A percentile compares a stretch with the other conserved stretches of the same genome.
phyloP scores from a whole-genome alignment of 805 yeast species.

The Nakazawaea ishiwadae region DNA sequence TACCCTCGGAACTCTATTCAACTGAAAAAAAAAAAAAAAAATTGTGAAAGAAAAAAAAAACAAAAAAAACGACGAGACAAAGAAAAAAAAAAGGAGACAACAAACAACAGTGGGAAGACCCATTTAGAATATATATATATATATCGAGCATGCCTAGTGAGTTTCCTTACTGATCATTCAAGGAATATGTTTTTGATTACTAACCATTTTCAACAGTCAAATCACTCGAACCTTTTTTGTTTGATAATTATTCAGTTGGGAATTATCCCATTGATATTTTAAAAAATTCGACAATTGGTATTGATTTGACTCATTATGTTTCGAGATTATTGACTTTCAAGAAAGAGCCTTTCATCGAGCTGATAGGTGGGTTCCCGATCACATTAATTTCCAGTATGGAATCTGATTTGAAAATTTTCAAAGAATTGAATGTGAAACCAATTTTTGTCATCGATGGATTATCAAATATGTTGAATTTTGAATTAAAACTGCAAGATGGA shows the following conservation, averaged over 20 bases:
- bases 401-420: conserved; percentile 57
- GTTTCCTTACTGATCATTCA: too few species aligned
- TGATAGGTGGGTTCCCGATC: conserved; percentile 77
- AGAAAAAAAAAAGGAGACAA: too few species aligned
- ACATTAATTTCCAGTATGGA: conserved; percentile 53
- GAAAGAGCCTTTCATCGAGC: conserved; percentile 66
- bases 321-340: conserved; percentile 55
- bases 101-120: too few species aligned
- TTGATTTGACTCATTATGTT: conserved; percentile 79
- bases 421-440: conserved; percentile 64
- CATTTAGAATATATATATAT: too few species aligned
- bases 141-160: conserved; percentile 1
- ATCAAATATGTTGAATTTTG: conserved; percentile 7
- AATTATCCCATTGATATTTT: conserved; percentile 61
- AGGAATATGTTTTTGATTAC: too few species aligned
- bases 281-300: conserved; percentile 67
- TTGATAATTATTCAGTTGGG: conserved; percentile 61
- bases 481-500: conserved; percentile 20
- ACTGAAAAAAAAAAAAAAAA: too few species aligned
- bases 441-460: conserved; percentile 76
- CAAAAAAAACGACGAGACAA: too few species aligned
- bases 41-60: too few species aligned
- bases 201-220: conserved; percentile 27
- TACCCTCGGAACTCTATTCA: too few species aligned
- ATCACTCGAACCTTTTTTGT: conserved; percentile 63